Base-by-base conservation (phyloP, 2,329 filamentous ascomycete genomes). In the Lasiodiplodia theobromae region DNA sequence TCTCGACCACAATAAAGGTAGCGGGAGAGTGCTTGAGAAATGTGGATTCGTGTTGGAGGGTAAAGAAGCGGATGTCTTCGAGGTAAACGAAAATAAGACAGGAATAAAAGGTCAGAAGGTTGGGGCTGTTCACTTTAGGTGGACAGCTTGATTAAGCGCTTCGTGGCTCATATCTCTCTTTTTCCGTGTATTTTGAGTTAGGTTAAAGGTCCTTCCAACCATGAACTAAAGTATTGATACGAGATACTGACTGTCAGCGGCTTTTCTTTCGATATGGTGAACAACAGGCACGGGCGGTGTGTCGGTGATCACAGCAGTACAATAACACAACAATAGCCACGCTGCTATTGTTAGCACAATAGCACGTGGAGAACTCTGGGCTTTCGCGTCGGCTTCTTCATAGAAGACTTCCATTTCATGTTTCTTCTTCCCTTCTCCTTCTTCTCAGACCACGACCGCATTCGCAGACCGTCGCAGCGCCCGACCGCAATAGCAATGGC, bases 21-120 rank as follows among this genome's bases (percentile, higher is more conserved):
- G 60, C 21, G 38, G 23, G 16, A 21, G 60, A 38, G n/a, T 52
- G 14, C 18, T 52, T 4, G 60, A 64, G 21, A 64, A 64, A 5
- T 37, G 47, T 14, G 28, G 44, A 11, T 52, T 64, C 25, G 60
- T 52, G 2, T 28, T 38, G 5, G 58, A 37, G n/a, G 12, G 53
- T n/a, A 34, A 10, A 34, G 44, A 47, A 21, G 7, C 3, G 6
- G 44, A 47, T 14, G 18, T 21, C 10, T 47, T 47, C 44, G n/a
- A 47, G 12, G 44, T 47, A n/a, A n/a, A 8, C 8, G 44, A 47
- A 47, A 47, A n/a, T 6, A 47, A 47, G 18, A 47, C 44, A n/a
- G 44, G 44, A 8, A 11, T 47, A 7, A 47, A 47, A 11, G 44
- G 44, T 47, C 18, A 21, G 18, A 47, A 1, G 44, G 44, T 47